Conservation (phyloP, 345 rosid genomes). For the Lumnitzera racemosa region DNA sequence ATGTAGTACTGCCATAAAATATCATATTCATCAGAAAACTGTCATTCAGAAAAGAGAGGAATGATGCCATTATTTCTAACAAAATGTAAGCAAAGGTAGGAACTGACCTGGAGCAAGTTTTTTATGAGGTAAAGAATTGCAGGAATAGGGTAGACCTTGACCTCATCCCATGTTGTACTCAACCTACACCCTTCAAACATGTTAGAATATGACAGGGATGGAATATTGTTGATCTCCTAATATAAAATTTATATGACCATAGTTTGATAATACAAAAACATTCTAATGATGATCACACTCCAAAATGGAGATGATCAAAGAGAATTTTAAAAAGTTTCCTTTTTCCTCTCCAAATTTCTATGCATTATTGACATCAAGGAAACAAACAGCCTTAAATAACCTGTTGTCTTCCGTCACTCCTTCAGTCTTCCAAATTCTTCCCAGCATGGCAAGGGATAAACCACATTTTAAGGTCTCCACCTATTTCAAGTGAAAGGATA, state of each 20-base stretch:
- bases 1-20: conserved; percentile 76
- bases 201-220: too few relatives aligned
- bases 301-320: too few relatives aligned
- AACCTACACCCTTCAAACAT: conserved; percentile 36
- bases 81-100: conserved; percentile 4
- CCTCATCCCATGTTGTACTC: conserved; percentile 81
- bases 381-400: conserved; percentile 20
- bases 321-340: too few relatives aligned
- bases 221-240: too few relatives aligned
- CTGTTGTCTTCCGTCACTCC: conserved; percentile 94
- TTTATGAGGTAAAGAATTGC: conserved; percentile 90
- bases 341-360: neutral
- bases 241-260: too few relatives aligned
- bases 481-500: conserved; percentile 26
- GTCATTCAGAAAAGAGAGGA: too few relatives aligned
- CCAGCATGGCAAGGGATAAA: conserved; percentile 77
- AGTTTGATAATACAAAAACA: too few relatives aligned
- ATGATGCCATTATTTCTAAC: neutral
- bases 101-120: conserved; percentile 87
- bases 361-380: neutral
- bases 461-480: conserved; percentile 93
- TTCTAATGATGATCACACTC: too few relatives aligned
- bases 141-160: conserved; percentile 84
- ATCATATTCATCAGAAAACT: conserved; percentile 1
- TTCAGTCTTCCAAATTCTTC: conserved; percentile 67